Conservation (phyloP, 148 eudicot species). For the Tetragonia tetragonoides region DNA sequence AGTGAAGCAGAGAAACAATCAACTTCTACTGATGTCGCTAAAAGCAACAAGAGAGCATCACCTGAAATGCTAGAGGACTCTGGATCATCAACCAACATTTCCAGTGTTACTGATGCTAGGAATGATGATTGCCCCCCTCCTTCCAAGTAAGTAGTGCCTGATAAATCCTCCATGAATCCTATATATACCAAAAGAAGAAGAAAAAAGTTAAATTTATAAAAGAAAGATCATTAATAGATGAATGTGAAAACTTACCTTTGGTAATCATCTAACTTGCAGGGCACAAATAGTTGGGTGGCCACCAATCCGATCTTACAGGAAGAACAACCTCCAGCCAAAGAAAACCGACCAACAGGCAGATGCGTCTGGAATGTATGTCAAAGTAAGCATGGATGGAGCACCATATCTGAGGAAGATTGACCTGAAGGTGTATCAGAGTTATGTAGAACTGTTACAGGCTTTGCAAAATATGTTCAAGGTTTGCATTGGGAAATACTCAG, state of each 20-base stretch:
- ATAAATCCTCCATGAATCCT: background rate
- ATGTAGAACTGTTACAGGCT: conserved; percentile 49
- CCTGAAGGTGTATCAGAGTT: conserved; percentile 49
- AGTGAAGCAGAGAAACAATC: conserved; percentile 28
- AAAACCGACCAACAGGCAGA: conserved; percentile 33
- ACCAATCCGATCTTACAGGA: conserved; percentile 61
- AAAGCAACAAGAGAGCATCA: conserved; percentile 46
- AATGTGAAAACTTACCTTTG: conserved; percentile 17
- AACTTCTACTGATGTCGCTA: conserved; percentile 7
- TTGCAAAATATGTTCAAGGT: conserved; percentile 62
- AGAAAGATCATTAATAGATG: background rate
- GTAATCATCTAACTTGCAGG: conserved; percentile 27
- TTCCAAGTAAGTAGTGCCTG: conserved; percentile 48
- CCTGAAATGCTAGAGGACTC: conserved; percentile 37
- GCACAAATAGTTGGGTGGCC: conserved; percentile 78
- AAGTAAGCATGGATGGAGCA: conserved; percentile 86
- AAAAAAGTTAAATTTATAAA: too few relatives aligned
- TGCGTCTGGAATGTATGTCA: conserved; percentile 49
- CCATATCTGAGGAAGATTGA: conserved; percentile 71
- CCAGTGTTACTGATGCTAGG: conserved; percentile 30
- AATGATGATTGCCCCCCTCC: conserved; percentile 43
- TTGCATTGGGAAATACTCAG: conserved; percentile 45
- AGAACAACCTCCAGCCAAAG: conserved; percentile 45
- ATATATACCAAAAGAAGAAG: background rate
- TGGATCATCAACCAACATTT: conserved; percentile 30